Evolutionary conservation across 192 early-diverging fungal species (phyloP).

Genomic region (Coemansia javaensis): DNA sequence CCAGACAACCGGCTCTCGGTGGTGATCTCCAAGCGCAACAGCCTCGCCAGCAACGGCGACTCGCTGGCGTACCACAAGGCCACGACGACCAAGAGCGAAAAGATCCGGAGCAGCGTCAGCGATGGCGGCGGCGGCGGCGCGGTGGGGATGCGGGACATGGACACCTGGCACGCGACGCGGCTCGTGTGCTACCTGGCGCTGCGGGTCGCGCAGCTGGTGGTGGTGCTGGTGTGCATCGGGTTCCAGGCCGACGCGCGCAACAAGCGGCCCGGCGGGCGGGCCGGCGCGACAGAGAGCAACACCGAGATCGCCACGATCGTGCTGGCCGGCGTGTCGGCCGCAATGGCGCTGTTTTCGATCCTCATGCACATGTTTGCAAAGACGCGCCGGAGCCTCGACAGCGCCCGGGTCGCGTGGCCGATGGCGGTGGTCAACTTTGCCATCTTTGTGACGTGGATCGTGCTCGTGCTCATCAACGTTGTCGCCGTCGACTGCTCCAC

Average conservation of each 20-base stretch:
- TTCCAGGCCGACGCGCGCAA: slow-evolving; percentile 27
- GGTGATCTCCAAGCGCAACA: background rate
- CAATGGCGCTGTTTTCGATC: slow-evolving; percentile 20
- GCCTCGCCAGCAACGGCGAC: background rate
- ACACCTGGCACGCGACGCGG: slow-evolving; percentile 15
- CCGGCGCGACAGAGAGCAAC: slow-evolving; percentile 13
- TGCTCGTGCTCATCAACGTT: slow-evolving; percentile 39
- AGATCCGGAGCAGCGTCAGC: background rate
- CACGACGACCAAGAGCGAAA: slow-evolving; percentile 1
- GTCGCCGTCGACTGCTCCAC: slow-evolving; percentile 39
- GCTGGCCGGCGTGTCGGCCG: slow-evolving; percentile 21
- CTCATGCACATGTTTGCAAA: slow-evolving; percentile 25
- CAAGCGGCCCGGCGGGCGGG: slow-evolving; percentile 7
- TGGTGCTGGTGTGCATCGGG: slow-evolving; percentile 33
- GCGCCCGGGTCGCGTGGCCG: slow-evolving; percentile 24
- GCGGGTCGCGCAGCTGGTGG: slow-evolving; percentile 20
- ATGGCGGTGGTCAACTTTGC: slow-evolving; percentile 26
- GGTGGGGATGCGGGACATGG: slow-evolving; percentile 26
- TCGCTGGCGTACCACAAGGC: background rate
- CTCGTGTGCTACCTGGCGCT: slow-evolving; percentile 26
- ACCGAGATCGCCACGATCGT: slow-evolving; percentile 27
- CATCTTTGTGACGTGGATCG: slow-evolving; percentile 33
- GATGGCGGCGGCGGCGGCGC: slow-evolving; percentile 1
- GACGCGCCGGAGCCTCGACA: slow-evolving; percentile 23
- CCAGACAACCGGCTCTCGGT: background rate